Conservation (phyloP, 2,329 filamentous ascomycete genomes). For the Leptographium radiaticola region DNA sequence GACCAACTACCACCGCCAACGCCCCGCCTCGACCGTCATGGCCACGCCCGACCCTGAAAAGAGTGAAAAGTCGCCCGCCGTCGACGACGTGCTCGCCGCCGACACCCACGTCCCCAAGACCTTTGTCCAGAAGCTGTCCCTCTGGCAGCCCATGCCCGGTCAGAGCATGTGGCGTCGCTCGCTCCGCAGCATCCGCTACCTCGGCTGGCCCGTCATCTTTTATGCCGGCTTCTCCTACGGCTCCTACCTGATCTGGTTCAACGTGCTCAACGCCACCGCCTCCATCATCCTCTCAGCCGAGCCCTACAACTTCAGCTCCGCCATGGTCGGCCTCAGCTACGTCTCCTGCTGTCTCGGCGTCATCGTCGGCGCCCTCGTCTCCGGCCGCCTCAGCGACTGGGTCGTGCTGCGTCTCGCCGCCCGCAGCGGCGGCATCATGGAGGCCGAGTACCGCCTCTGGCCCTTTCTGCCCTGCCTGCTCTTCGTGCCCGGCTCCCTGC, state of each 20-base stretch:
- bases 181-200: background rate
- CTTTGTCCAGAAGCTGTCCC: conserved; percentile 5
- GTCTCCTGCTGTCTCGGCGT: conserved; percentile 12
- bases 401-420: conserved; percentile 21
- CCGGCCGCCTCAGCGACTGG: conserved; percentile 12
- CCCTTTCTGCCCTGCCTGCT: conserved; percentile 13
- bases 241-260: conserved; percentile 16
- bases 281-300: conserved; percentile 9
- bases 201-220: conserved; percentile 6
- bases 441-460: conserved; percentile 18
- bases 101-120: background rate
- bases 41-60: no score
- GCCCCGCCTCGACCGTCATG: no score
- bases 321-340: conserved; percentile 12
- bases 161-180: background rate
- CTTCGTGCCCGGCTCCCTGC: conserved; percentile 20
- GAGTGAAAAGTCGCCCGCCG: background rate
- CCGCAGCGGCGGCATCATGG: conserved; percentile 25
- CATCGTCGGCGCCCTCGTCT: conserved; percentile 11
- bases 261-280: conserved; percentile 15
- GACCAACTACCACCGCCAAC: conserved; percentile 31
- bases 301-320: conserved; percentile 14
- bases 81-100: background rate
- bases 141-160: background rate
- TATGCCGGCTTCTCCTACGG: conserved; percentile 15